Conservation (phyloP, 2,329 filamentous ascomycete genomes). For the Alternaria infectoria region DNA sequence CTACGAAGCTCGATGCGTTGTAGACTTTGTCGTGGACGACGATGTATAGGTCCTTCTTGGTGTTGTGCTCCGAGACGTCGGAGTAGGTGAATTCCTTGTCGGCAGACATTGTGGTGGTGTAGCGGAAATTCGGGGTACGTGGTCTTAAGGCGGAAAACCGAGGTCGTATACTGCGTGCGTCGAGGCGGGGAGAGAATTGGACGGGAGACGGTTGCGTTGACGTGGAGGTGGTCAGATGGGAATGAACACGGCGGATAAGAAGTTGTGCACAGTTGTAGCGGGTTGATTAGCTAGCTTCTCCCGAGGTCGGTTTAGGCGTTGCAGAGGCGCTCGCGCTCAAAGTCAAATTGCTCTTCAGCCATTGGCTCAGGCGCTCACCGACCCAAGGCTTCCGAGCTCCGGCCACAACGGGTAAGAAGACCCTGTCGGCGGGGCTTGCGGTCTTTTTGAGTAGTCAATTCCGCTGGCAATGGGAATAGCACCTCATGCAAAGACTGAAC, state of each 20-base stretch:
- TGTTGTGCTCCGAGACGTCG: slow-evolving; percentile 49
- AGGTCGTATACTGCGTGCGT: neutral
- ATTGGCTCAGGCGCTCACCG: slow-evolving; percentile 23
- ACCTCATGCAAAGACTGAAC: neutral
- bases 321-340: neutral
- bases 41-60: slow-evolving; percentile 90
- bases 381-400: slow-evolving; percentile 4
- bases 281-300: slow-evolving; percentile 8
- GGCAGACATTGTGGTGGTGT: slow-evolving; percentile 37
- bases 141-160: neutral
- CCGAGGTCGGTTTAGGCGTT: slow-evolving; percentile 5
- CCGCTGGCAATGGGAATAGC: neutral
- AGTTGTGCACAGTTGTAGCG: slow-evolving; percentile 19
- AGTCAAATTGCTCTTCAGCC: slow-evolving; percentile 19
- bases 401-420: slow-evolving; percentile 22
- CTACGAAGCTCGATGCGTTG: slow-evolving; percentile 84
- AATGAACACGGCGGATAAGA: slow-evolving; percentile 15
- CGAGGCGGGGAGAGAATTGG: neutral
- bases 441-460: neutral
- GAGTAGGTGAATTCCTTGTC: slow-evolving; percentile 51
- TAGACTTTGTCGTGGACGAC: slow-evolving; percentile 98
- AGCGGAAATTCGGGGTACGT: neutral
- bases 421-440: slow-evolving; percentile 5
- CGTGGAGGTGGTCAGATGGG: slow-evolving; percentile 8
- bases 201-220: neutral